A percentile compares a stretch with the other conserved stretches of the same genome.
Conservation (phyloP, 2,329 filamentous ascomycete species). For the Beauveria brongniartii region DNA sequence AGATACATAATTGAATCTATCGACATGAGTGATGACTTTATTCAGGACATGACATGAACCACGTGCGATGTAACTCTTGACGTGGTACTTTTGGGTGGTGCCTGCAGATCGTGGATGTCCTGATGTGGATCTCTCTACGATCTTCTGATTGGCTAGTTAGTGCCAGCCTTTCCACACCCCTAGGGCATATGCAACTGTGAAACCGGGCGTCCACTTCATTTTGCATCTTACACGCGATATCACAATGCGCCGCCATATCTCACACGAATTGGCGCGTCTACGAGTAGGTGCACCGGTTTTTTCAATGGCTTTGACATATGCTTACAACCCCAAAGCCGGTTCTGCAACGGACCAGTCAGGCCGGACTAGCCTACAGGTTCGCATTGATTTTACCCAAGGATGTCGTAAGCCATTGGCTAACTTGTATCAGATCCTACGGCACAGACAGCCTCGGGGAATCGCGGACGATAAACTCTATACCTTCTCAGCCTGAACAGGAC, state of each 20-base stretch:
- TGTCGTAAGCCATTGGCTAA: neutral
- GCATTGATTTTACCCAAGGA: neutral
- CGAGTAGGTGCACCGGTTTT: neutral
- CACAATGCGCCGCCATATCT: constrained; percentile 5
- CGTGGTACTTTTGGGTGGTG: no score
- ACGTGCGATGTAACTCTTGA: no score
- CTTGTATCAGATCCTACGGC: neutral
- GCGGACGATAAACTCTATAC: neutral
- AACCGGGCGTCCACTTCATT: neutral
- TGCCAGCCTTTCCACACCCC: neutral
- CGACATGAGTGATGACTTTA: no score
- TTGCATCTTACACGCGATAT: neutral
- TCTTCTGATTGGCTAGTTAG: neutral
- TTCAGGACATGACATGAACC: neutral
- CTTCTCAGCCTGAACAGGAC: neutral
- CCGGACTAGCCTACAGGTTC: neutral
- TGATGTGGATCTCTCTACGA: neutral
- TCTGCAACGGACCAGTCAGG: neutral
- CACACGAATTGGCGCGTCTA: neutral
- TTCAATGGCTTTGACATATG: neutral
- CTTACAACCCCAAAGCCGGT: neutral
- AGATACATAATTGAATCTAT: neutral
- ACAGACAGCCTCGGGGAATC: neutral
- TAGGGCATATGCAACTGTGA: neutral
- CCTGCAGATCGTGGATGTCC: no score